Percentiles rank a stretch among this genome's conserved stretches.
phyloP scores from a whole-genome alignment of 805 yeast species.

The Huiozyma naganishii region DNA sequence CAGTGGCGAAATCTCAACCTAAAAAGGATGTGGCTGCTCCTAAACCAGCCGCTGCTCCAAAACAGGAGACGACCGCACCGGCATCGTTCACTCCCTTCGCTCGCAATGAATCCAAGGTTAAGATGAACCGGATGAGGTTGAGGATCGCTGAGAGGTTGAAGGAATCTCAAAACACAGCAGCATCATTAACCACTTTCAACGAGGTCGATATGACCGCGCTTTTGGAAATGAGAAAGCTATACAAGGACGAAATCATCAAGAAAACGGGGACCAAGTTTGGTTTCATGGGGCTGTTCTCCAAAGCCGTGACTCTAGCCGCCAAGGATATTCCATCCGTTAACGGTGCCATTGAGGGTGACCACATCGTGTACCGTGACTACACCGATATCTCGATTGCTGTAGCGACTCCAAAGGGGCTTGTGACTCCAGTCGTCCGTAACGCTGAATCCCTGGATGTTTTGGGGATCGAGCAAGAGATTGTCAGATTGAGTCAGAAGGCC shows the following conservation, averaged over 20 bases:
- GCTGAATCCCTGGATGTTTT: slow-evolving; percentile 83
- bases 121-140: slow-evolving; percentile 98
- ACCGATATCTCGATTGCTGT: slow-evolving; percentile 94
- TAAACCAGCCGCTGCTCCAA: slow-evolving; percentile 21
- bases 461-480: slow-evolving; percentile 82
- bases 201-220: slow-evolving; percentile 93
- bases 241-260: slow-evolving; percentile 93
- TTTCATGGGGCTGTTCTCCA: slow-evolving; percentile 97
- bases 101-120: slow-evolving; percentile 82
- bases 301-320: slow-evolving; percentile 86
- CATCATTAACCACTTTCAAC: slow-evolving; percentile 94
- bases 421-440: slow-evolving; percentile 95
- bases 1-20: background rate
- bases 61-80: slow-evolving; percentile 26
- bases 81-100: slow-evolving; percentile 44
- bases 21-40: slow-evolving; percentile 3
- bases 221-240: slow-evolving; percentile 87
- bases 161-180: slow-evolving; percentile 98
- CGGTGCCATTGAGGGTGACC: slow-evolving; percentile 89
- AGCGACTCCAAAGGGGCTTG: slow-evolving; percentile 98
- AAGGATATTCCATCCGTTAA: slow-evolving; percentile 92
- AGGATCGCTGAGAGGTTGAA: slow-evolving; percentile 98
- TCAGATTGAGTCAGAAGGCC: slow-evolving; percentile 77
- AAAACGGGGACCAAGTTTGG: slow-evolving; percentile 92
- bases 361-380: slow-evolving; percentile 92